Evolutionary conservation across 768 basidiomycete genomes (phyloP), one percentile per base, ranked within the genome.

Genomic region (Pleurotus eryngii): DNA sequence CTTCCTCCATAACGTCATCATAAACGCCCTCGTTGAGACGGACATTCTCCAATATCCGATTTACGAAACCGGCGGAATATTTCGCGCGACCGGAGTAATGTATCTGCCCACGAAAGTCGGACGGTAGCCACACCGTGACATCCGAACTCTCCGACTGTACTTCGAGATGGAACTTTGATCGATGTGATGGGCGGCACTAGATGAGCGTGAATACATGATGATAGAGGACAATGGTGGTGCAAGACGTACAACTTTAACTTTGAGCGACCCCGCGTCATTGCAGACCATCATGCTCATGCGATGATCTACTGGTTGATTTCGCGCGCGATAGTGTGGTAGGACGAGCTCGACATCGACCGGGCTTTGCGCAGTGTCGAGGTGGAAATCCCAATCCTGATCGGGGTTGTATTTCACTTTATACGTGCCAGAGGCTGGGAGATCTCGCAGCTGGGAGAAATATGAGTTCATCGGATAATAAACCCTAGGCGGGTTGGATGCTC

Each of bases 321-420:
- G 81, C 9, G 90, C 89, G 42, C 90, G 88, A 65, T 90, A 90
- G 65, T 91, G 90, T 1, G 90, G 90, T 46, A 92, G 75, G 20
- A 83, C 79, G 48, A 92, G 80, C 20, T 85, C 82, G 53, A 88
- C 65, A 64, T 91, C 86, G 57, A 90, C 73, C 9, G 83, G 71
- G 35, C 74, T 68, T 57, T 75, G 70, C 9, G 78, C 76, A 14
- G 77, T 75, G 59, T 87, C 81, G 61, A 88, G 73, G 49, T 77
- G 66, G 64, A 84, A 87, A 65, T 91, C 89, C 81, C 86, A 89
- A 58, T 82, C 79, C 14, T 82, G 77, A 40, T 79, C 74, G 24
- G 77, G 74, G 22, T 76, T 75, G 63, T 87, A 90, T 70, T 83
- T 86, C 42, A 90, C 76, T 72, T 84, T 85, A 60, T 84, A 80